Conservation (phyloP, 331 rosid species). For the Cydonia oblonga region DNA sequence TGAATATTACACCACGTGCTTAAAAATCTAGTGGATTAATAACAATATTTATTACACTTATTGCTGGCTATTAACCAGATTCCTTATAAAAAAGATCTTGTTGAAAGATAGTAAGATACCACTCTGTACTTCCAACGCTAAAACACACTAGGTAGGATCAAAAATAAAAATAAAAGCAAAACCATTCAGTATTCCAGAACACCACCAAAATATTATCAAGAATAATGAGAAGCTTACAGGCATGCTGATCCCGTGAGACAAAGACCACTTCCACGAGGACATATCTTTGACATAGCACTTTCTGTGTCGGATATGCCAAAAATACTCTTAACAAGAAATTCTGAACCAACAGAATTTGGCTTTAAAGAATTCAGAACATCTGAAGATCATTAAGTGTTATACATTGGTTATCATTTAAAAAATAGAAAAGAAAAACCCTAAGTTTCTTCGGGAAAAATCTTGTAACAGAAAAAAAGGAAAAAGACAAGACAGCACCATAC, state of each 20-base stretch:
- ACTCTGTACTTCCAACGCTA: not conserved
- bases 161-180: not conserved
- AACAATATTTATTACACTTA: not conserved
- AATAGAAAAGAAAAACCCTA: not conserved
- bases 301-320: constrained; percentile 44
- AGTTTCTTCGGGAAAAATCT: not conserved
- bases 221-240: constrained; percentile 41
- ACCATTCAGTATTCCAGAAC: not conserved
- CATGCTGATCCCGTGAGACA: constrained; percentile 39
- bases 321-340: constrained; percentile 35
- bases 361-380: constrained; percentile 52
- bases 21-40: not conserved
- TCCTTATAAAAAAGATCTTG: not conserved
- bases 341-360: constrained; percentile 43
- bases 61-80: not conserved
- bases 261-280: constrained; percentile 26
- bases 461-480: not conserved
- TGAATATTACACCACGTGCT: not conserved
- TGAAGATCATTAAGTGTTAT: constrained; percentile 43
- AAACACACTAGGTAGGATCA: not conserved
- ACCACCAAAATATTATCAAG: not conserved
- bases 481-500: not conserved
- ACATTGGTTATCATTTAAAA: not conserved
- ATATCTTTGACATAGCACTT: constrained; percentile 20
- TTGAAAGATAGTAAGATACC: not conserved